Conservation (phyloP, 2,329 filamentous ascomycete genomes). For the Nakataea oryzae region DNA sequence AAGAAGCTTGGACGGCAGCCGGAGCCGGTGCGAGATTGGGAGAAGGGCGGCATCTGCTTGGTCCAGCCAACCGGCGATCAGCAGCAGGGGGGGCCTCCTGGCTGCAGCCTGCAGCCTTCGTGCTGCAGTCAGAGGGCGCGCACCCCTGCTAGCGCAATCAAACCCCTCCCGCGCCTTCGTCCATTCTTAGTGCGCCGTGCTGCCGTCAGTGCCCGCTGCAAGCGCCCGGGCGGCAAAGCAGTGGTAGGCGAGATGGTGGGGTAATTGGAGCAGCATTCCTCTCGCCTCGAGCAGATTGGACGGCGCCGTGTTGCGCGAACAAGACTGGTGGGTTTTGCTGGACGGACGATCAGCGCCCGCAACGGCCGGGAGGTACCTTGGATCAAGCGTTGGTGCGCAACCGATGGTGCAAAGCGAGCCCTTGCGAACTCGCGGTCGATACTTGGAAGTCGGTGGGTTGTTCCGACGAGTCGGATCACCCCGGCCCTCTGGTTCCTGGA, state of each 20-base stretch:
- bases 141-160: not conserved
- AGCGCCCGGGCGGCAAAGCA: conserved; percentile 12
- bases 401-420: too few species aligned
- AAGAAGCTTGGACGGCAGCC: not conserved
- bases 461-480: too few species aligned
- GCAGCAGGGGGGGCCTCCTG: not conserved
- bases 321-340: too few species aligned
- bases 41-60: conserved; percentile 6
- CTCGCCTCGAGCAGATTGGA: not conserved
- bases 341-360: not conserved
- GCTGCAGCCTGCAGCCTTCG: not conserved
- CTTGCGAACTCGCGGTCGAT: too few species aligned
- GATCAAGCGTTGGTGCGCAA: too few species aligned
- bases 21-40: conserved; percentile 4
- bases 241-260: not conserved
- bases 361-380: too few species aligned
- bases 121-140: not conserved
- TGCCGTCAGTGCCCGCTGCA: conserved; percentile 5
- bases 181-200: not conserved
- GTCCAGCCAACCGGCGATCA: conserved; percentile 8
- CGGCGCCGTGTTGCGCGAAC: too few species aligned
- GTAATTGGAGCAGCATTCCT: not conserved
- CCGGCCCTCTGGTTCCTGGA: too few species aligned
- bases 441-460: too few species aligned
- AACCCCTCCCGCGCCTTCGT: not conserved